Base-by-base conservation (phyloP, 202 grass and related monocot species). In the Schoenoplectus triqueter region DNA sequence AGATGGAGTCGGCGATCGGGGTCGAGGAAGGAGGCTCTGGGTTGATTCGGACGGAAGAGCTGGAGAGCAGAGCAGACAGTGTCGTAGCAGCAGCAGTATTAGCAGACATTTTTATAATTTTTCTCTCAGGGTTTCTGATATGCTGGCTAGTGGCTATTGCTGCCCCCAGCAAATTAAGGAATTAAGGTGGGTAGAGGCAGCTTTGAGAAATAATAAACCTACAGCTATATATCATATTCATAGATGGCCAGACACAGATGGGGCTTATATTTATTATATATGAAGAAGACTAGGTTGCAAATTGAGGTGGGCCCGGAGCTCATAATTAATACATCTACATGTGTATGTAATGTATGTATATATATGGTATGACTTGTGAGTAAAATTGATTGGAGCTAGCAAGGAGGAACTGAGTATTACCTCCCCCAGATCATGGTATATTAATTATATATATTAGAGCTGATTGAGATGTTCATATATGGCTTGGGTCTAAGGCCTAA, bases 1-100 rank as follows among this genome's bases (percentile, higher is more conserved):
- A 83, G 81, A 83, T 83, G 3, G 81, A 83, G 64, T 83, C 64
- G 48, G 64, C 49, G 1, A 83, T 83, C 3, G 55, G 75, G 0
- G 75, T 59, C 0, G 75, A 79, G 7, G 75, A 39, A 9, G 81
- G 49, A 19, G 81, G 75, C 7, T 39, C 75, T 2, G 75, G 75
- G 44, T 45, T 79, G 31, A 79, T 42, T 2, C 75, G 55, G 14
- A 40, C 51, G 49, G 48, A 83, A 42, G 81, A 45, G 18, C 21
- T 69, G 7, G 81, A 59, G 14, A 83, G 64, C 17, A 83, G 81
- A n/a, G 13, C 20, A 39, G 64, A 10, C 66, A 83, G 64, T 19
- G 81, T 71, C 40, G 50, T 73, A 9, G 2, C 6, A 73, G 67
- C 10, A 31, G 31, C 31, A 73, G 70, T 22, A 52, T 55, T 7